These are phyloP conservation scores for Talaromyces sp. DNA, from an alignment of 2,329 filamentous ascomycete genomes.

Conservation along the genomic window DNA sequence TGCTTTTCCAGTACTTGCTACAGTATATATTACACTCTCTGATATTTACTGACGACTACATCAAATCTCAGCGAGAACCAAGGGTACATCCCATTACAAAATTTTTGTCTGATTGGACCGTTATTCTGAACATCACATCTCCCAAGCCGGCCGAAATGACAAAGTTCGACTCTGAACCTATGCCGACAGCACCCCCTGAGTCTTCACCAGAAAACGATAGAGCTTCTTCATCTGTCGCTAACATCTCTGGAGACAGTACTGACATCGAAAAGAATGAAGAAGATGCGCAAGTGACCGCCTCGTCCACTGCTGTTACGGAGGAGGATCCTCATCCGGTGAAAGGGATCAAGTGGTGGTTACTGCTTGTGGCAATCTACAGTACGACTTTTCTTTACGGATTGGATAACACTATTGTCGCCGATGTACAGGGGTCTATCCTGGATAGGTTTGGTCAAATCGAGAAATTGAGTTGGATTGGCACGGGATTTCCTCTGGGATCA, in stretches of 20 bases:
- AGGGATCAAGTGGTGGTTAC: not conserved
- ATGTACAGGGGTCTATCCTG: conserved; percentile 47
- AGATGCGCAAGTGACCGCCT: not conserved
- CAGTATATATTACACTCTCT: no score
- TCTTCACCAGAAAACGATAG: not conserved
- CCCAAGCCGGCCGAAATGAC: not conserved
- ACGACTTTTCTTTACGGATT: conserved; percentile 40
- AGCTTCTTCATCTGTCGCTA: not conserved
- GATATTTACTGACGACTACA: no score
- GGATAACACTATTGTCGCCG: conserved; percentile 52
- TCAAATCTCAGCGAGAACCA: no score
- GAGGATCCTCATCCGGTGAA: not conserved
- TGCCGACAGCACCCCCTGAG: not conserved
- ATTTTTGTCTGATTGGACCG: no score
- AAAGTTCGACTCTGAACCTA: not conserved
- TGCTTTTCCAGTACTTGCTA: not conserved
- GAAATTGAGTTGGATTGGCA: not conserved
- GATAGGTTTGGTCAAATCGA: conserved; percentile 33
- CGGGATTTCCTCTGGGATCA: not conserved
- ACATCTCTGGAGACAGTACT: not conserved
- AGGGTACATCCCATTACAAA: no score
- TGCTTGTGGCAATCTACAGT: conserved; percentile 27
- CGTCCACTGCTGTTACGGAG: not conserved
- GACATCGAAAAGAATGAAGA: not conserved
- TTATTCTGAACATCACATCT: not conserved